These are phyloP conservation scores for Lepidopterella palustris DNA, from an alignment of 495 filamentous ascomycete genomes.

Conservation along the genomic window DNA sequence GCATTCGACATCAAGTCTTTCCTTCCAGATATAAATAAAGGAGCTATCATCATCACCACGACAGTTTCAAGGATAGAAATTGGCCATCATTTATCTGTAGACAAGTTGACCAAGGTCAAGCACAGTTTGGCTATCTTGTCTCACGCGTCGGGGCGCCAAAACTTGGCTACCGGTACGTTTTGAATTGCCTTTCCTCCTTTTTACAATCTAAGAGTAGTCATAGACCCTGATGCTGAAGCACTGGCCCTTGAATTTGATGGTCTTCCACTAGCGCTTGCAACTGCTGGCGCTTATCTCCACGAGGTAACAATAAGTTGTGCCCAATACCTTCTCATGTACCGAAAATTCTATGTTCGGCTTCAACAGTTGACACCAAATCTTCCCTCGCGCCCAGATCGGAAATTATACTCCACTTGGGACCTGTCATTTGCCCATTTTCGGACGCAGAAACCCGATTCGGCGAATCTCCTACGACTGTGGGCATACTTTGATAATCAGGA, in stretches of 20 bases:
- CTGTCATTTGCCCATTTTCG: slow-evolving; percentile 41
- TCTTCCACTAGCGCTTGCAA: slow-evolving; percentile 25
- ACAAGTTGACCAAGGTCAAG: slow-evolving; percentile 32
- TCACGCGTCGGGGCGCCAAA: slow-evolving; percentile 31
- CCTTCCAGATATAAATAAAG: slow-evolving; percentile 36
- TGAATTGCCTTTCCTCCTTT: background rate
- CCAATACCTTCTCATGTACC: slow-evolving; percentile 27
- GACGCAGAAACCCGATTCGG: slow-evolving; percentile 33
- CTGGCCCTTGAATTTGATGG: slow-evolving; percentile 22
- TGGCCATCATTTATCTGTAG: slow-evolving; percentile 30
- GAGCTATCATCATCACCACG: slow-evolving; percentile 41
- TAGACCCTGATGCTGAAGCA: slow-evolving; percentile 14
- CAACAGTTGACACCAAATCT: slow-evolving; percentile 29
- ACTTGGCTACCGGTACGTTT: slow-evolving; percentile 15
- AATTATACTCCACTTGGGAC: slow-evolving; percentile 42
- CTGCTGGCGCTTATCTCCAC: slow-evolving; percentile 23
- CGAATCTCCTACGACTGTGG: slow-evolving; percentile 41
- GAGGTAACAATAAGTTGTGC: slow-evolving; percentile 17
- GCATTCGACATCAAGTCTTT: slow-evolving; percentile 34
- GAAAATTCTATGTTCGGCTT: slow-evolving; percentile 30
- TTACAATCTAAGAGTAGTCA: background rate
- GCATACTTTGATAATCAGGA: slow-evolving; percentile 47
- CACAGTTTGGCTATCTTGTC: slow-evolving; percentile 38
- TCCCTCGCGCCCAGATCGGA: slow-evolving; percentile 31
- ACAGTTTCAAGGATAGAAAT: slow-evolving; percentile 32